Evolutionary conservation across 495 filamentous ascomycete species (phyloP), one percentile per base, ranked within the genome.

Genomic region (Aspergillus ellipticus): DNA sequence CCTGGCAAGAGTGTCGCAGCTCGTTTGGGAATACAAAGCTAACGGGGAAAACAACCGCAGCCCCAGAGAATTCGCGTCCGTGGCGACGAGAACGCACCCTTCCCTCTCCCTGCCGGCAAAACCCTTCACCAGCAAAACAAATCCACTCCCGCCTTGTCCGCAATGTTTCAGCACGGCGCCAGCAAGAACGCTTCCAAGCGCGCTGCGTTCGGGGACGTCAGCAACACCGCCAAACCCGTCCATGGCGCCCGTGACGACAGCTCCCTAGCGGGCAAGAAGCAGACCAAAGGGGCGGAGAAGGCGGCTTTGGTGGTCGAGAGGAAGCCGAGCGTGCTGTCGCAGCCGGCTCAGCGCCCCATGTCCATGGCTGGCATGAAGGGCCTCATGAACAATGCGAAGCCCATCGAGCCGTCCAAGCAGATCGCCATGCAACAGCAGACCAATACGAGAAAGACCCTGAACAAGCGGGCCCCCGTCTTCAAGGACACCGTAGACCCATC

Each of bases 71-170:
- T 87, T 63, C 82, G 82, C 66, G 76, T 83, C 56, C 78, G 79
- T 61, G 79, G 85, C 61, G 89, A 91, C 75, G 94, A 97, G 72
- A 92, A 93, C 68, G 76, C 77, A 20, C 76, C 83, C 17, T 70
- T 81, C 45, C 62, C 73, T 20, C 54, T 74, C n/a, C 66, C 73
- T 15, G 57, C 75, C 45, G 78, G 79, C 58, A 89, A 86, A 66
- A 69, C 80, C 24, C 70, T 88, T 53, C 89, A 91, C 60, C 86
- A 93, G 63, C 86, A 85, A 22, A 87, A 90, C 74, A 96, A 92
- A 70, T 94, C 90, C 0, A 86, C 83, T 8, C 80, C 88, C 19
- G 87, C 85, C 42, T 71, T 92, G 43, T 82, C 79, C 43, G 73
- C 75, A 21, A 71, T 84, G 57, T 59, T 78, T 15, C 74, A 82